phyloP scores from a whole-genome alignment of 768 basidiomycete genomes.

The Gloeophyllum trabeum region DNA sequence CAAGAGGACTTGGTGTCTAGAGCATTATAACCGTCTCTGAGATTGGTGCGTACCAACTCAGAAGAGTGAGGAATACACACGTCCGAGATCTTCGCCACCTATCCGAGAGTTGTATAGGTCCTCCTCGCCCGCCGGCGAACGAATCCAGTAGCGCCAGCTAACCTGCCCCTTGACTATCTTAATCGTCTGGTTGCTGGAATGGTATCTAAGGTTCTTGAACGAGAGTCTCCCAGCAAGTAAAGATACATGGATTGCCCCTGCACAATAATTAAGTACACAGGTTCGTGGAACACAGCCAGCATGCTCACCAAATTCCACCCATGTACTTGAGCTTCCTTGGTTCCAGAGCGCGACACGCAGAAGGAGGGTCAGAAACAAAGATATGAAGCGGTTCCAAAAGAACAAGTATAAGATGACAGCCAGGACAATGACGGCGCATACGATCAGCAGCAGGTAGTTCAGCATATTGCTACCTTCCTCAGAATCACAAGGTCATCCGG shows the following conservation, averaged over 20 bases:
- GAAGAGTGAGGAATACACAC: slow-evolving; percentile 24
- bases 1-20: slow-evolving; percentile 23
- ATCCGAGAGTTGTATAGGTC: slow-evolving; percentile 39
- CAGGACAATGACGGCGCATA: slow-evolving; percentile 44
- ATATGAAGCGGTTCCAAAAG: slow-evolving; percentile 85
- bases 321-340: slow-evolving; percentile 60
- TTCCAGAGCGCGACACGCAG: slow-evolving; percentile 76
- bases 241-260: slow-evolving; percentile 90
- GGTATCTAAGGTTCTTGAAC: slow-evolving; percentile 79
- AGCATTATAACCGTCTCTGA: slow-evolving; percentile 1
- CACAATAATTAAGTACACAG: too few species aligned
- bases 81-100: slow-evolving; percentile 32
- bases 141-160: slow-evolving; percentile 93
- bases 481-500: too few species aligned
- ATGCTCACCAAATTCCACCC: slow-evolving; percentile 71
- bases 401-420: slow-evolving; percentile 69
- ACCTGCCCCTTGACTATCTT: slow-evolving; percentile 76
- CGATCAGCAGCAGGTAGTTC: slow-evolving; percentile 45
- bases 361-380: slow-evolving; percentile 47
- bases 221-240: slow-evolving; percentile 79
- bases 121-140: slow-evolving; percentile 65
- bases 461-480: slow-evolving; percentile 30
- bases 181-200: slow-evolving; percentile 87
- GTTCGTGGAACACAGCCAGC: too few species aligned
- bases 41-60: background rate